Conservation (phyloP, 345 rosid species). For the Cardamine resedifolia region DNA sequence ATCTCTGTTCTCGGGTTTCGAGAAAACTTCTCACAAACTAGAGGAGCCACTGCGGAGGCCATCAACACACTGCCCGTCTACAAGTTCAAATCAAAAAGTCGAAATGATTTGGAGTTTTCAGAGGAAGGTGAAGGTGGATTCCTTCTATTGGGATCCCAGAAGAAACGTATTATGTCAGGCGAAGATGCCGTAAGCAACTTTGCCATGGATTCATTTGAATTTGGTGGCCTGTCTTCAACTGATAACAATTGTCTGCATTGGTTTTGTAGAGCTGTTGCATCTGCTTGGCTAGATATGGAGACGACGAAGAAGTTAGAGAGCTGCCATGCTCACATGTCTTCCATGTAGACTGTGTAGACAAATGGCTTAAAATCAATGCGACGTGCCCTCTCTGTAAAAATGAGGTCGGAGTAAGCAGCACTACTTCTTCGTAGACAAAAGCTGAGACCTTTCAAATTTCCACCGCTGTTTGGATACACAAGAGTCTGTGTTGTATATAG, state of each 20-base stretch:
- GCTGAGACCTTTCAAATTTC: conserved; percentile 4
- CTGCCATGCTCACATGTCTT: conserved; percentile 67
- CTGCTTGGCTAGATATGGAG: conserved; percentile 65
- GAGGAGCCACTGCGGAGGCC: conserved; percentile 71
- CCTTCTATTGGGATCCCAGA: conserved; percentile 65
- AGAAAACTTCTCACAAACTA: conserved; percentile 69
- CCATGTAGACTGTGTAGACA: conserved; percentile 71
- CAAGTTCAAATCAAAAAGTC: conserved; percentile 58
- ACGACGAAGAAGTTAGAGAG: conserved; percentile 63
- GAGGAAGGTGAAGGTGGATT: conserved; percentile 62
- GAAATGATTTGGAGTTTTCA: conserved; percentile 44
- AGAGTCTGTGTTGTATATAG: conserved; percentile 17
- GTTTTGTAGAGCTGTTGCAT: conserved; percentile 69
- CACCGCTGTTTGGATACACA: background rate
- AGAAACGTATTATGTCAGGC: conserved; percentile 68
- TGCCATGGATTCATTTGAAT: background rate
- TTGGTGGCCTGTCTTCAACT: background rate
- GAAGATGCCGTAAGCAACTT: conserved; percentile 84
- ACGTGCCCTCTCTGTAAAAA: conserved; percentile 72
- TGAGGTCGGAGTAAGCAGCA: conserved; percentile 54
- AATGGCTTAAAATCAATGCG: conserved; percentile 79
- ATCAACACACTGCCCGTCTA: conserved; percentile 74
- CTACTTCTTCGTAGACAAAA: conserved; percentile 27
- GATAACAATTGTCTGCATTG: conserved; percentile 13
- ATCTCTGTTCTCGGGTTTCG: conserved; percentile 77